Evolutionary conservation across 192 early-diverging fungal species (phyloP), one percentile per base, ranked within the genome.

Genomic region (Obelidium mucronatum): DNA sequence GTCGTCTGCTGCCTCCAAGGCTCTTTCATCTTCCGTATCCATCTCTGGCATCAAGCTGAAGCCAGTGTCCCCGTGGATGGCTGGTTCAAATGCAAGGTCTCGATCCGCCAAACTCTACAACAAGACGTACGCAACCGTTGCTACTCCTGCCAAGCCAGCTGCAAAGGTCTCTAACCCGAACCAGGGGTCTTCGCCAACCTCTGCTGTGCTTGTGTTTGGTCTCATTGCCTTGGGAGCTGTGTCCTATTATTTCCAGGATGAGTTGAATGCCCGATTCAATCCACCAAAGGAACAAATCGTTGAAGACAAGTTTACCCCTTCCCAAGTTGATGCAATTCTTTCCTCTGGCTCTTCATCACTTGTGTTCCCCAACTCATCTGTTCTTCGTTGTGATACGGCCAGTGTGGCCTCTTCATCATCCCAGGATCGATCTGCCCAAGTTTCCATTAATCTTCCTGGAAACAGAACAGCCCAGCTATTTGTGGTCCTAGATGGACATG

Each of bases 401-500:
- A 36, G 33, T 2, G 40, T 68, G 19, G 67, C 42, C 30, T 51
- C 19, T 44, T 26, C 22, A 8, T 40, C 67, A 1, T 13, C 22
- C 8, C 42, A 68, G 31, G 67, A 68, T 44, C 67, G 67, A 17
- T 17, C 48, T 2, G 44, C 44, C 6, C 19, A 8, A 2, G 28
- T 19, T 19, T 30, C 40, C 8, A 22, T 68, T 52, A 44, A 13
- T 6, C 67, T 44, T n/a, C 33, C 52, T 8, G 63, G 63, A 33
- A 65, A 65, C 37, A 40, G 22, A 65, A 24, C 4, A 11, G 33
- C 70, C 3, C 52, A 56, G 1, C 35, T 72, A 4, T 59, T 72
- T 72, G 34, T 72, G 0, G 70, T 86, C 26, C 79, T 77, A 63
- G 84, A 87, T 75, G 86, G 84, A 17, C 86, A 87, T 48, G 75